Base-by-base conservation (phyloP, 768 basidiomycete species). In the Mrakia gelida region DNA sequence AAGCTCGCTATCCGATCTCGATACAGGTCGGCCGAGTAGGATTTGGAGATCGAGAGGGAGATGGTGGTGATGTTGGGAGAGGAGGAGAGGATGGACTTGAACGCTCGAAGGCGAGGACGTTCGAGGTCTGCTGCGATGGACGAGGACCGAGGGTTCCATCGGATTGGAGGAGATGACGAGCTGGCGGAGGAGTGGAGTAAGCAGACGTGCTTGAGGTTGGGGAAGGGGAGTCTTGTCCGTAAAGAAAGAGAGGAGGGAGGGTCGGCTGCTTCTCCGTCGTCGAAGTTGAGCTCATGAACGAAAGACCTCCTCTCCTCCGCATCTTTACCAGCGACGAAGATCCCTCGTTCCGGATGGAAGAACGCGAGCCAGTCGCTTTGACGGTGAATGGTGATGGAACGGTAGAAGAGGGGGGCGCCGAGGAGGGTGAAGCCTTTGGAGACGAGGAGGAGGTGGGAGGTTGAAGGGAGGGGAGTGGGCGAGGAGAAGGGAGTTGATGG, bases 1-100 rank as follows among this genome's bases (percentile, higher is more conserved):
- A 62, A 62, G n/a, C n/a, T n/a, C 61, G n/a, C 8, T 62, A 30
- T 62, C n/a, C 61, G 26, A 10, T 62, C n/a, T 32, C 61, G 1
- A n/a, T 62, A 62, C n/a, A 62, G 26, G 15, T 62, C 61, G 1
- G 61, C 61, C 9, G 61, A 62, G n/a, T 28, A 62, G 61, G 61
- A 62, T 9, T 62, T 62, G n/a, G 61, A 62, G 61, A 62, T 62
- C n/a, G 61, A 62, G 32, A 62, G 61, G 61, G 61, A 62, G 61
- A 62, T 32, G 61, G 61, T 62, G 1, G 30, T 11, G 61, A 62
- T n/a, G 61, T 62, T 62, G 61, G n/a, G 61, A 4, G 61, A n/a
- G 61, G n/a, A 28, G 11, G n/a, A 28, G n/a, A 62, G 61, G 61
- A 62, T n/a, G 61, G 61, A 11, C 61, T 28, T 62, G 61, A 28